Conservation (phyloP, 2,329 filamentous ascomycete genomes). For the Calonectria leucothoes region DNA sequence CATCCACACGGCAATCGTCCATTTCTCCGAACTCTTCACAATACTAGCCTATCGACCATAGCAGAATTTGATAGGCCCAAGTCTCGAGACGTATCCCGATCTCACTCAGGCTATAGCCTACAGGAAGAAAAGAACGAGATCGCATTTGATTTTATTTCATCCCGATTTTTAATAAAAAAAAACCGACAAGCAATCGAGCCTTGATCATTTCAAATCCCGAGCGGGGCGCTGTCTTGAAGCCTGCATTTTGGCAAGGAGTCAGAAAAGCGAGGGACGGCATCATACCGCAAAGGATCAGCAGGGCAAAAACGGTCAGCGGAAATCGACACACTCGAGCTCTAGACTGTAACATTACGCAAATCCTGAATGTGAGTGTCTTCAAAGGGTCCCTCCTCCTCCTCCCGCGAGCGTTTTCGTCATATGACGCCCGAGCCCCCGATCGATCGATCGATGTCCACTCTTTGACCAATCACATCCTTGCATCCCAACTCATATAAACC, state of each 20-base stretch:
- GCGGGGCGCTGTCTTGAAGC: neutral
- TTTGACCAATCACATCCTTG: constrained; percentile 38
- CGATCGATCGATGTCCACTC: constrained; percentile 46
- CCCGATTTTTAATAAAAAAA: neutral
- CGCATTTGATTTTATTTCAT: neutral
- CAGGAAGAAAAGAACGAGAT: neutral
- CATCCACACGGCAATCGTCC: neutral
- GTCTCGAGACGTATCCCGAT: neutral
- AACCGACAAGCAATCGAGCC: neutral
- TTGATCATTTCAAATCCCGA: no score
- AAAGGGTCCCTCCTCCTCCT: constrained; percentile 14
- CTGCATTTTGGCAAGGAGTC: neutral
- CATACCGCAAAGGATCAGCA: neutral
- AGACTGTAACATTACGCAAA: constrained; percentile 1
- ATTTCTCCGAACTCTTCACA: neutral
- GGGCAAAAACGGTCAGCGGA: neutral
- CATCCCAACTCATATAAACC: constrained; percentile 7
- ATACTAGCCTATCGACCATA: no score
- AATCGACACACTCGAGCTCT: neutral
- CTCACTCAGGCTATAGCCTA: neutral
- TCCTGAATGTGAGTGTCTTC: constrained; percentile 27
- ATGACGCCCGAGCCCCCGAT: constrained; percentile 41
- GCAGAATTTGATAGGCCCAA: neutral
- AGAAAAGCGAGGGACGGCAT: neutral
- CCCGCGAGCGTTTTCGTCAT: constrained; percentile 37